Evolutionary conservation across 768 basidiomycete genomes (phyloP), one percentile per base, ranked within the genome.

Genomic region (Solioccasus polychromus): DNA sequence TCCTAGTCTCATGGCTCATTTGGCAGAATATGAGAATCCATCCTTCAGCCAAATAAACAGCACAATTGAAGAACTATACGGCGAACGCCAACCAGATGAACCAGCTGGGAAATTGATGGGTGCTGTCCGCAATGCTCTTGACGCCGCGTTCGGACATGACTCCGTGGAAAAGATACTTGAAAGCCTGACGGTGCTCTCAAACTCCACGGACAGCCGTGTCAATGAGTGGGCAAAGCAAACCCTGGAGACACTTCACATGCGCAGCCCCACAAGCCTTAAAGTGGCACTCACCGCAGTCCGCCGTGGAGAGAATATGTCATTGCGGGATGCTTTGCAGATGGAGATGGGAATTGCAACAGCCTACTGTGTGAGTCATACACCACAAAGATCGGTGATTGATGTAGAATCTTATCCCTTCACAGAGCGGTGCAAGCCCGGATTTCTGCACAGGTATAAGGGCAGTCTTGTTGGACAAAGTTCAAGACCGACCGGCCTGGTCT

Each of bases 251-350:
- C 68, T 99, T 46, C 71, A 78, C 31, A 52, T 76, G 54, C 80
- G 91, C 32, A 93, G 92, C 67, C 95, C 95, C 10, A 96, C 94
- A 1, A 93, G 92, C 55, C 74, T 97, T 53, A 90, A 89, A 63
- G 86, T 98, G 28, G 80, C 94, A n/a, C 72, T 98, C 18, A 70
- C 76, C 55, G 88, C 90, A 1, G 78, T 93, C 44, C 81, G 86
- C 37, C 70, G 71, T 47, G 93, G 91, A n/a, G 79, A 72, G 55
- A 67, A 68, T 2, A 66, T 83, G 73, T 61, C 75, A 2, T 71
- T 98, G 31, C 70, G 74, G 5, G 74, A 87, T 46, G 80, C 80
- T 1, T 71, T 98, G 48, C 70, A 85, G 53, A 91, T 88, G 82
- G 95, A 98, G 60, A 72, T 93, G 52, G 80, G 79, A 54, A 86